These are phyloP conservation scores for Penicillium daleae DNA, from an alignment of 495 filamentous ascomycete species.

Conservation along the genomic window DNA sequence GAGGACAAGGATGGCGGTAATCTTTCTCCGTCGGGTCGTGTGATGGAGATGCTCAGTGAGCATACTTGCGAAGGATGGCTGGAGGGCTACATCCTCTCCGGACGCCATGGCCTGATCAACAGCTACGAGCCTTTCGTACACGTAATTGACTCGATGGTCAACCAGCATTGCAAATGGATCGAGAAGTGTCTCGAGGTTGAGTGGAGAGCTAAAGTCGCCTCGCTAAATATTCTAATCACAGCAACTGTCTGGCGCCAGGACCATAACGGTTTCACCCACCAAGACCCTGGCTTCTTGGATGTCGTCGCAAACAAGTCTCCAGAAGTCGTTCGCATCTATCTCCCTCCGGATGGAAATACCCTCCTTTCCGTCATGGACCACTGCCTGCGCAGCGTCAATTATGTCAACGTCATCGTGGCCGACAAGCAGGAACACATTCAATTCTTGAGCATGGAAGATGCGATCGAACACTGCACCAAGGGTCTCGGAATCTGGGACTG, in stretches of 20 bases:
- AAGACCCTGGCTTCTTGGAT: constrained; percentile 77
- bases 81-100: constrained; percentile 72
- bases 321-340: constrained; percentile 75
- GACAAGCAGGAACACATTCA: constrained; percentile 79
- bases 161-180: constrained; percentile 80
- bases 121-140: constrained; percentile 80
- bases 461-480: constrained; percentile 71
- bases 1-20: constrained; percentile 73
- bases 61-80: constrained; percentile 79
- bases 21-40: constrained; percentile 62
- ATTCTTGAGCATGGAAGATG: constrained; percentile 68
- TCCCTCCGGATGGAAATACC: constrained; percentile 75
- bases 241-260: constrained; percentile 78
- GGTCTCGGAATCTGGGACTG: constrained; percentile 64
- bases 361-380: constrained; percentile 70
- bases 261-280: constrained; percentile 80
- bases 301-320: constrained; percentile 75
- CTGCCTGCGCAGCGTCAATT: constrained; percentile 69
- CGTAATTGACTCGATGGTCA: constrained; percentile 79
- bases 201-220: constrained; percentile 68
- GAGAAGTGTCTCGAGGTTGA: constrained; percentile 74
- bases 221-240: constrained; percentile 74
- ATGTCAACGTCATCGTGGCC: constrained; percentile 76
- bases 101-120: constrained; percentile 73
- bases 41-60: constrained; percentile 79